These are phyloP conservation scores for Citrullus colocynthis DNA, from an alignment of 306 rosid species.

Conservation along the genomic window DNA sequence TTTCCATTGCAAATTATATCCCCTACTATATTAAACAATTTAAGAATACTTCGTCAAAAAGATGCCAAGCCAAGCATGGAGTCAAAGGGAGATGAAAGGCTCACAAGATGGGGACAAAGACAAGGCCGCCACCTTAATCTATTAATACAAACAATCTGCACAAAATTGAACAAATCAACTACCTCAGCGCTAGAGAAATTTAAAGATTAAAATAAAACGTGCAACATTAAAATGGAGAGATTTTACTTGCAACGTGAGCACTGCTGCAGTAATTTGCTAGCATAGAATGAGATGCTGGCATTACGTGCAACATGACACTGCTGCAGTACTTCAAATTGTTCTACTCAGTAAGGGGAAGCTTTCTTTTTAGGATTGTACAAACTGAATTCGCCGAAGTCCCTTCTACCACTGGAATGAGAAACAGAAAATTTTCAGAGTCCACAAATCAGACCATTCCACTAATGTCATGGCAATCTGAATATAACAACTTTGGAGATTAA, in stretches of 20 bases:
- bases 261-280: neutral
- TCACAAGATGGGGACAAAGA: conserved; percentile 5
- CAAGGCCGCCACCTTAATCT: conserved; percentile 3
- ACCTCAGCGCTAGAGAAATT: neutral
- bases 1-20: neutral
- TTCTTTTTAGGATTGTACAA: conserved; percentile 54
- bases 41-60: neutral
- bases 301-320: neutral
- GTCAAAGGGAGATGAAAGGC: neutral
- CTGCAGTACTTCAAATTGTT: neutral
- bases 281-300: neutral
- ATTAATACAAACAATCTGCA: neutral
- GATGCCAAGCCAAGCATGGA: neutral
- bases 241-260: neutral
- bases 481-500: neutral
- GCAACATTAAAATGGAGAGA: neutral
- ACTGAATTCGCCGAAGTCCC: conserved; percentile 82
- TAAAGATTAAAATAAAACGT: neutral
- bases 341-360: conserved; percentile 3
- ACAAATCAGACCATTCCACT: neutral
- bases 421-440: neutral
- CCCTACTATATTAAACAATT: neutral
- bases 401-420: conserved; percentile 62
- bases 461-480: neutral
- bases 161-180: neutral